A percentile compares a stretch with the other conserved stretches of the same genome.
Evolutionary conservation across 1,139 yeast species (phyloP).

Genomic region (Suhomyces bribrorum): DNA sequence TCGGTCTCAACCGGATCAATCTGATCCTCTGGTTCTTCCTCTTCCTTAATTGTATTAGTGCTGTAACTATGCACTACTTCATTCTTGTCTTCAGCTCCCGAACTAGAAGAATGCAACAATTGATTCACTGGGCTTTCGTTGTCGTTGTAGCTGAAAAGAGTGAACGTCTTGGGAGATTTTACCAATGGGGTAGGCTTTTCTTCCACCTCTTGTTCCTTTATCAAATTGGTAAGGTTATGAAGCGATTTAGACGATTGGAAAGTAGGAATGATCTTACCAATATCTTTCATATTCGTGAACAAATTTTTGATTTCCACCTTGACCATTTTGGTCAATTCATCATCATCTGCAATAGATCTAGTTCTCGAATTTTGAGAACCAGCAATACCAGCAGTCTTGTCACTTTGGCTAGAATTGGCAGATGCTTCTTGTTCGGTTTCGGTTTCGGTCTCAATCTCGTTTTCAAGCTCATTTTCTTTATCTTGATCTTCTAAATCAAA

Average conservation of each 20-base stretch:
- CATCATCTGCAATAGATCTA: slow-evolving; percentile 20
- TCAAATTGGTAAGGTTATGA: slow-evolving; percentile 24
- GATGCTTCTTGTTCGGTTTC: slow-evolving; percentile 2
- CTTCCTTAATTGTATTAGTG: slow-evolving; percentile 43
- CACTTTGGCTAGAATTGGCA: slow-evolving; percentile 17
- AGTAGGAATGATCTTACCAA: slow-evolving; percentile 41
- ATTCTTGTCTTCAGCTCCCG: slow-evolving; percentile 14
- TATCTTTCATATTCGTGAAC: slow-evolving; percentile 37
- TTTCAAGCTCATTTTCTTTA: slow-evolving; percentile 17
- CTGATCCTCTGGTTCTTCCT: slow-evolving; percentile 41
- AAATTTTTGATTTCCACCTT: slow-evolving; percentile 40
- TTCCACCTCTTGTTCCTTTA: slow-evolving; percentile 12
- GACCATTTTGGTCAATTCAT: slow-evolving; percentile 38
- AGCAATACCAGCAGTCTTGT: slow-evolving; percentile 3
- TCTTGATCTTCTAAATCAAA: slow-evolving; percentile 44
- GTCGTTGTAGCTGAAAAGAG: slow-evolving; percentile 41
- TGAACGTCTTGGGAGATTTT: slow-evolving; percentile 47
- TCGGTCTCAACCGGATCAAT: background rate
- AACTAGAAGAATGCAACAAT: slow-evolving; percentile 30
- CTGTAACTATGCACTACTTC: slow-evolving; percentile 31
- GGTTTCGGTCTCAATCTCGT: slow-evolving; percentile 5
- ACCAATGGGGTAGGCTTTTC: slow-evolving; percentile 30
- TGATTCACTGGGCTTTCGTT: slow-evolving; percentile 43
- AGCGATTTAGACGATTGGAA: slow-evolving; percentile 38
- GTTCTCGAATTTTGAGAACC: slow-evolving; percentile 3